Conservation (phyloP, 108 stramenopile genomes). For the Nitzschia palea region DNA sequence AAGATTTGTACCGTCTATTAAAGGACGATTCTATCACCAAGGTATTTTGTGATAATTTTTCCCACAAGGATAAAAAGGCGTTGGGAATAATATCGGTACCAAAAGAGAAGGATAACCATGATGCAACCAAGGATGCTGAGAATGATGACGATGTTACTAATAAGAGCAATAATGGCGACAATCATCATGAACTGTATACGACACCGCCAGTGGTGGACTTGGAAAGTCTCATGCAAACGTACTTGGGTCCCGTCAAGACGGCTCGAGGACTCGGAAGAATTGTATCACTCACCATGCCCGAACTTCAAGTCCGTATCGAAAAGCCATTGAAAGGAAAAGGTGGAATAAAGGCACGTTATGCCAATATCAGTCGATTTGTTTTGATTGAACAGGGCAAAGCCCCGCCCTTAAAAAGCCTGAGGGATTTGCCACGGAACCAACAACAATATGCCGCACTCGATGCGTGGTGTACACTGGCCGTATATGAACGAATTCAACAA, state of each 20-base stretch:
- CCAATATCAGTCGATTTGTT: constrained; percentile 35
- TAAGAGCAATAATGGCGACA: not conserved
- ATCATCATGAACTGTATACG: not conserved
- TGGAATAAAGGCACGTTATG: constrained; percentile 6
- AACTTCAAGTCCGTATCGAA: constrained; percentile 29
- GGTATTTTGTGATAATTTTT: constrained; percentile 46
- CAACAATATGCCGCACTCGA: constrained; percentile 45
- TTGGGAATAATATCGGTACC: constrained; percentile 34
- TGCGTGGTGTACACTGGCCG: constrained; percentile 42
- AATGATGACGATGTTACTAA: too few species aligned
- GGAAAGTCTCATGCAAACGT: constrained; percentile 14
- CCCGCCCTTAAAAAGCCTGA: constrained; percentile 19
- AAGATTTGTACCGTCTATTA: constrained; percentile 26
- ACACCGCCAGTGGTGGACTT: constrained; percentile 30
- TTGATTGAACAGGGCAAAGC: constrained; percentile 47
- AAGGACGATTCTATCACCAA: constrained; percentile 33
- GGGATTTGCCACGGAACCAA: constrained; percentile 28
- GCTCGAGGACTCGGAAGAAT: constrained; percentile 32
- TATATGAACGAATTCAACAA: constrained; percentile 24
- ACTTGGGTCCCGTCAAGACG: constrained; percentile 17
- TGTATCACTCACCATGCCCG: constrained; percentile 25
- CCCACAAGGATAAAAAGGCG: constrained; percentile 32
- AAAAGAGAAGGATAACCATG: not conserved
- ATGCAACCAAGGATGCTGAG: not conserved
- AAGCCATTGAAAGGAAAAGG: constrained; percentile 24